These are phyloP conservation scores for Clonostachys rosea DNA, from an alignment of 2,329 filamentous ascomycete genomes.

Conservation along the genomic window DNA sequence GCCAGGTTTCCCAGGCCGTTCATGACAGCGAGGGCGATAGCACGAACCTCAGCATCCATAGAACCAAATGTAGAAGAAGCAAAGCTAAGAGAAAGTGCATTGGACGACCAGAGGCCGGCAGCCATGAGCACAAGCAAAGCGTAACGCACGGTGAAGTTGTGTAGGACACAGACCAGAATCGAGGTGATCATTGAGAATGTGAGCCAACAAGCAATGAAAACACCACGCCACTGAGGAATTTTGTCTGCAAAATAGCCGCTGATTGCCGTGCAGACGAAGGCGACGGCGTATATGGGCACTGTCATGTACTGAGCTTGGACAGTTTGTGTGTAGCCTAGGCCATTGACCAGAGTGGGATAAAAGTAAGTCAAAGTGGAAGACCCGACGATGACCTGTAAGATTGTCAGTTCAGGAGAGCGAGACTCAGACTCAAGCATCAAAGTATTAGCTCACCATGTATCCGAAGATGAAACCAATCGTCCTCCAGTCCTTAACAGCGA, in stretches of 20 bases:
- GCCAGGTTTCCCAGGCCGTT: constrained; percentile 50
- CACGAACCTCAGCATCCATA: constrained; percentile 42
- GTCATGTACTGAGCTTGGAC: constrained; percentile 17
- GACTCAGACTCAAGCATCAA: not conserved
- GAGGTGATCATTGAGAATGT: constrained; percentile 25
- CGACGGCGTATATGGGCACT: constrained; percentile 44
- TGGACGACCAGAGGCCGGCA: constrained; percentile 46
- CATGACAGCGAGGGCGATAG: constrained; percentile 41
- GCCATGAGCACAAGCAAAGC: constrained; percentile 49
- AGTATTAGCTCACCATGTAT: constrained; percentile 13
- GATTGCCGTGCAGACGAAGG: constrained; percentile 41
- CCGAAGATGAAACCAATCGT: constrained; percentile 15
- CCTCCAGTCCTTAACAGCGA: constrained; percentile 14
- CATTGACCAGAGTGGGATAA: constrained; percentile 21
- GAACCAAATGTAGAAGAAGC: constrained; percentile 43
- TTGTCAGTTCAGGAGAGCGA: constrained; percentile 16
- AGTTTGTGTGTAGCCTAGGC: constrained; percentile 17
- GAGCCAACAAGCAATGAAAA: constrained; percentile 44
- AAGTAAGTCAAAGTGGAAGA: constrained; percentile 22
- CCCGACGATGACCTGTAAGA: constrained; percentile 16
- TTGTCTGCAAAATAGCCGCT: constrained; percentile 41
- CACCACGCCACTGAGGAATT: constrained; percentile 33
- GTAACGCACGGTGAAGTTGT: constrained; percentile 45
- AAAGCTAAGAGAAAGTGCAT: constrained; percentile 44
- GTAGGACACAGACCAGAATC: constrained; percentile 37